Conservation (phyloP, 192 early-diverging fungal genomes). For the Coemansia sp. region DNA sequence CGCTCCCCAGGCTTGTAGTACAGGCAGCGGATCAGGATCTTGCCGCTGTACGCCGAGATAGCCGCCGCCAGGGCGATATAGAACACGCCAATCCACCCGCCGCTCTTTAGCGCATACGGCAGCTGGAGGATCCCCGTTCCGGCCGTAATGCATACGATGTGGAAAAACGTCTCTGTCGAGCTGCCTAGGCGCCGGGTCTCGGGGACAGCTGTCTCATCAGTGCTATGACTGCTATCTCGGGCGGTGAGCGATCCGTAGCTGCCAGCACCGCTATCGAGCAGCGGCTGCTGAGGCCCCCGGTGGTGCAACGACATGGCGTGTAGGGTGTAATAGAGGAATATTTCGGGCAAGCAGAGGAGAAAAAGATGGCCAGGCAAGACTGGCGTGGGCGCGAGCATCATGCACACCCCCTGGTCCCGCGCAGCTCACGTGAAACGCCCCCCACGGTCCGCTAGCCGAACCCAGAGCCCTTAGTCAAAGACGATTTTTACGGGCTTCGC, state of each 20-base stretch:
- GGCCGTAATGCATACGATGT: slow-evolving; percentile 63
- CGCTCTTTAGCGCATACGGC: slow-evolving; percentile 67
- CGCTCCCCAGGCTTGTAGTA: slow-evolving; percentile 62
- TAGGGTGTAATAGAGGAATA: neutral
- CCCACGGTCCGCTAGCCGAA: too few relatives aligned
- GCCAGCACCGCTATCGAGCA: neutral
- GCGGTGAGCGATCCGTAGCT: slow-evolving; percentile 1
- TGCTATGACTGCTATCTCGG: neutral
- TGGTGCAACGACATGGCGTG: slow-evolving; percentile 1
- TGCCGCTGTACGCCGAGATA: slow-evolving; percentile 66
- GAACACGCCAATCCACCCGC: slow-evolving; percentile 73
- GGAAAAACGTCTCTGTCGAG: slow-evolving; percentile 39
- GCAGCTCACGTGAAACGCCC: too few relatives aligned
- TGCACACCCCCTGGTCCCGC: too few relatives aligned
- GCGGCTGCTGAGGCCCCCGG: slow-evolving; percentile 1
- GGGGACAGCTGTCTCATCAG: neutral
- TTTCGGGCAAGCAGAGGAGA: neutral
- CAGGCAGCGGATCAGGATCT: slow-evolving; percentile 65
- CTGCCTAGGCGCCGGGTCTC: slow-evolving; percentile 11
- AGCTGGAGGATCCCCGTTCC: slow-evolving; percentile 79
- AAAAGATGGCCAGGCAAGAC: neutral
- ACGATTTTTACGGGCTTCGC: slow-evolving; percentile 87
- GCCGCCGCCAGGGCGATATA: slow-evolving; percentile 64
- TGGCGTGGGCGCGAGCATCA: too few relatives aligned
- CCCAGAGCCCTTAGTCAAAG: slow-evolving; percentile 56